Percentiles rank a stretch among this genome's conserved stretches.
Conservation (phyloP, 441 rosid genomes). For the Iberis amara region DNA sequence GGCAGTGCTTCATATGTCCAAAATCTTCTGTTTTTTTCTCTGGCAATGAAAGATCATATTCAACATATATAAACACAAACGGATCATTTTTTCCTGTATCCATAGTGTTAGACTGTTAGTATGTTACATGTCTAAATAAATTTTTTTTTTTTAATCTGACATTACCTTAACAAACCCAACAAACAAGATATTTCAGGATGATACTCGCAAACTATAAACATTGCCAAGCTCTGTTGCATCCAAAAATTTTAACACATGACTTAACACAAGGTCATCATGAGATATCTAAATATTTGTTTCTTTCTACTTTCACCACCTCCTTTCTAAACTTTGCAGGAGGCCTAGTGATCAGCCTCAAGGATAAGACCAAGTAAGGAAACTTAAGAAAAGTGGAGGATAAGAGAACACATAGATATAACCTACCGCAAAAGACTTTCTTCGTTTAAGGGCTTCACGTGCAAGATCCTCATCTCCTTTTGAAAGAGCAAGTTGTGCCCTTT, state of each 20-base stretch:
- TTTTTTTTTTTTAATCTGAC: background rate
- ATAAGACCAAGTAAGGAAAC: background rate
- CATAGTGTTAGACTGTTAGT: background rate
- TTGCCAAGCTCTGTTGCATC: conserved; percentile 7
- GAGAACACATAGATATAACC: conserved; percentile 28
- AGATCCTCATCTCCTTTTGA: conserved; percentile 96
- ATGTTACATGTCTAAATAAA: background rate
- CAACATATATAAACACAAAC: conserved; percentile 10
- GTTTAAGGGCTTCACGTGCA: conserved; percentile 96
- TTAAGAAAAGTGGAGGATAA: background rate
- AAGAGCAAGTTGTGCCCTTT: conserved; percentile 96
- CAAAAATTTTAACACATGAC: background rate
- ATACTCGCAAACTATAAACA: conserved; percentile 2
- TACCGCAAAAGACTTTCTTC: conserved; percentile 86
- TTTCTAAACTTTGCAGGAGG: conserved; percentile 1
- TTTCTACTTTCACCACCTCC: conserved; percentile 5
- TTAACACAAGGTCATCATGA: background rate
- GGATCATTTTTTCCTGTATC: background rate
- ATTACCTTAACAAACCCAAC: conserved; percentile 7
- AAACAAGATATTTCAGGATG: background rate
- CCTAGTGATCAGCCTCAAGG: conserved; percentile 3
- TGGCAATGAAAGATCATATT: background rate
- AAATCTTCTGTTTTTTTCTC: background rate
- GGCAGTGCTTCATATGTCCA: background rate
- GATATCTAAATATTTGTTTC: background rate